These are phyloP conservation scores for Bretschneidera sinensis DNA, from an alignment of 345 rosid genomes.

Conservation along the genomic window DNA sequence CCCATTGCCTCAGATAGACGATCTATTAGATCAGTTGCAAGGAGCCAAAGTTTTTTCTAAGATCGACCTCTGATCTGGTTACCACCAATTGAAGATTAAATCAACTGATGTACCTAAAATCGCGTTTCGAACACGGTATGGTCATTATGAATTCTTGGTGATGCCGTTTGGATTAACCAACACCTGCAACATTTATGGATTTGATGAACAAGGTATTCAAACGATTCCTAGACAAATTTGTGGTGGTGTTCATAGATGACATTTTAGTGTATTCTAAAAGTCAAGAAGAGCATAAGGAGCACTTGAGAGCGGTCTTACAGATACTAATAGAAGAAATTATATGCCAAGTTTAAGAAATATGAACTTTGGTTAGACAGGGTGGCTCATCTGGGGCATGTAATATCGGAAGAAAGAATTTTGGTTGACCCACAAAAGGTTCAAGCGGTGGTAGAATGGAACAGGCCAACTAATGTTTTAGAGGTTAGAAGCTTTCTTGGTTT, in stretches of 20 bases:
- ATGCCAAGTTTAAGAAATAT: too few relatives aligned
- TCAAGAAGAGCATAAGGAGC: neutral
- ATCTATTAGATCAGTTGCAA: too few relatives aligned
- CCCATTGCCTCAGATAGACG: too few relatives aligned
- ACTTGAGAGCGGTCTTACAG: too few relatives aligned
- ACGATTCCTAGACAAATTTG: too few relatives aligned
- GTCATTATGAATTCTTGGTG: neutral
- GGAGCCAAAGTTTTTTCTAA: too few relatives aligned
- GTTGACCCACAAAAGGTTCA: neutral
- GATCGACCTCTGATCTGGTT: too few relatives aligned
- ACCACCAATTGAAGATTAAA: too few relatives aligned
- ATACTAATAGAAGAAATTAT: neutral
- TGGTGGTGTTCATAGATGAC: neutral
- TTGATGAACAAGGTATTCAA: neutral
- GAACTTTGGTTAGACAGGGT: neutral
- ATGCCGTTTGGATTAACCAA: too few relatives aligned
- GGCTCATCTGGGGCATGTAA: neutral
- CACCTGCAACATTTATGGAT: neutral
- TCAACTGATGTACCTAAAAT: too few relatives aligned
- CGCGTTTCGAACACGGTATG: neutral
- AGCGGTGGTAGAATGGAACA: neutral
- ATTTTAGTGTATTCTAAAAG: neutral
- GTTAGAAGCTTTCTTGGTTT: conserved; percentile 11
- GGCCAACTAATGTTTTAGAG: neutral
- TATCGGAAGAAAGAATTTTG: too few relatives aligned